phyloP scores from a whole-genome alignment of 129 eudicot species.

The Chrysanthemum seticuspe region DNA sequence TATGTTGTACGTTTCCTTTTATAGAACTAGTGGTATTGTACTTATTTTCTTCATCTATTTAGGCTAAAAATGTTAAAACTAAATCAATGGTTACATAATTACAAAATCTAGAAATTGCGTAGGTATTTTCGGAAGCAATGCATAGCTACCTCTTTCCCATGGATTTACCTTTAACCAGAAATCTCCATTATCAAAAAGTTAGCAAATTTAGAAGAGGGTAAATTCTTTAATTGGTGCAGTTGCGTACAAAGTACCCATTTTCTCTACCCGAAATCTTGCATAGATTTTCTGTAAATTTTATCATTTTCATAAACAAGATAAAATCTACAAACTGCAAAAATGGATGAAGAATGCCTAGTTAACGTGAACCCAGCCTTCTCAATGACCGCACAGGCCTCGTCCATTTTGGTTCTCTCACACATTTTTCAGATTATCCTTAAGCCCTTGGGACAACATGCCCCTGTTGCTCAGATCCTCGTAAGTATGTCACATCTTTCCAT shows the following conservation, averaged over 20 bases:
- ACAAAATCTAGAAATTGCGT: not conserved
- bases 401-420: slow-evolving; percentile 85
- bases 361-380: slow-evolving; percentile 68
- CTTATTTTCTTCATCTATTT: not conserved
- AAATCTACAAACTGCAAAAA: not conserved
- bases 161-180: not conserved
- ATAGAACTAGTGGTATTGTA: not conserved
- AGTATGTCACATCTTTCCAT: slow-evolving; percentile 54
- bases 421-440: slow-evolving; percentile 68
- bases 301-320: not conserved
- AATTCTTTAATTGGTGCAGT: not conserved
- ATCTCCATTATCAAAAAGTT: not conserved
- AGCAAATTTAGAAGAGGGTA: not conserved
- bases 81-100: not conserved
- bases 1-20: not conserved
- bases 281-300: not conserved
- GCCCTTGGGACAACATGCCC: slow-evolving; percentile 74
- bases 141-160: not conserved
- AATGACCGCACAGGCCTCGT: slow-evolving; percentile 73
- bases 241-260: not conserved
- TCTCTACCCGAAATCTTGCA: not conserved
- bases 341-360: slow-evolving; percentile 3
- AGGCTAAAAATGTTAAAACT: not conserved
- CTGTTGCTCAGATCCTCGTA: slow-evolving; percentile 93
- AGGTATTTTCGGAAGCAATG: not conserved